Evolutionary conservation across 2,329 filamentous ascomycete genomes (phyloP), one percentile per base, ranked within the genome.

Genomic region (Cercospora sp.): DNA sequence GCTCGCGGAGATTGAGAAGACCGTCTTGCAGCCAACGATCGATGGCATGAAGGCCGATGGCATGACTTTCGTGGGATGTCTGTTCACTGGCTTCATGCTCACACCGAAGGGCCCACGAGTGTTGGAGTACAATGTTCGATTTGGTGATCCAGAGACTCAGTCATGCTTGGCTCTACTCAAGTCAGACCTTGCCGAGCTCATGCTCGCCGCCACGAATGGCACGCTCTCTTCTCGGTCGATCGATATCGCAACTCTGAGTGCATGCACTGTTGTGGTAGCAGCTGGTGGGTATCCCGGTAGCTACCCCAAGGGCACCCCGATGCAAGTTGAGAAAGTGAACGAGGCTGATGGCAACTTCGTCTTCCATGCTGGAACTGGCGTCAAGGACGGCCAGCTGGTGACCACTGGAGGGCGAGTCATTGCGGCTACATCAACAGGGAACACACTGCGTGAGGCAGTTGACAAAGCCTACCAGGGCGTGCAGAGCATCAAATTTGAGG

Each of bases 21-120:
- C 91, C 36, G 90, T 97, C 64, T 86, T 98, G n/a, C 88, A 93
- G 78, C 94, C 94, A 6, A 97, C 94, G 2, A 88, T 98, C 69
- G 87, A 92, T 68, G 94, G 93, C 67, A 94, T 98, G 92, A 87
- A 90, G 75, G 86, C 87, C 70, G 94, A 98, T 77, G 78, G 78
- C 31, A 87, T 88, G 75, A 89, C 88, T 28, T 92, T 92, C 79
- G 84, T 87, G 58, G 91, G 92, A 67, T 88, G 92, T 59, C 85
- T 96, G 18, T 95, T 95, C 80, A 95, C 92, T 1, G 95, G 94
- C n/a, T 83, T 97, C 48, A 97, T 97, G 93, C 91, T 97, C 82
- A 95, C 93, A 26, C 87, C 88, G 73, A 80, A 85, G 58, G 94
- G 94, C 0, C 89, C 93, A 53, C 93, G 92, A 80, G 90, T 93